Percentiles rank a stretch among this genome's conserved stretches.
These are phyloP conservation scores for Saxophila tyrrhenica DNA, from an alignment of 495 filamentous ascomycete genomes.

Conservation along the genomic window DNA sequence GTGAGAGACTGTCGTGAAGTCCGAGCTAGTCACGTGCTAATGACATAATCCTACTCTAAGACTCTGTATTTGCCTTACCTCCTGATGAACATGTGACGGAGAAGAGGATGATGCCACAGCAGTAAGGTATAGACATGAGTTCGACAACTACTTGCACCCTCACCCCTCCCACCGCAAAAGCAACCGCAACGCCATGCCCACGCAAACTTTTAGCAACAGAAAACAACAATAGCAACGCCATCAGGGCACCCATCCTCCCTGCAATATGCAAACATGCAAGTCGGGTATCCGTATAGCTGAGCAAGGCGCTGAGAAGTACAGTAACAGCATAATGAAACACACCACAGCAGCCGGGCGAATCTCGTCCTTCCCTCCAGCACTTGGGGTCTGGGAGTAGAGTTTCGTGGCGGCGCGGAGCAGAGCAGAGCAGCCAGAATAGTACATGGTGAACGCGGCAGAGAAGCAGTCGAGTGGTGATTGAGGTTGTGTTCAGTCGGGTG, in stretches of 20 bases:
- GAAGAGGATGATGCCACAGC: no score
- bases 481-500: neutral
- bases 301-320: constrained; percentile 1
- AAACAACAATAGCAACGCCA: neutral
- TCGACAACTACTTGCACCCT: neutral
- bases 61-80: no score
- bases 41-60: no score
- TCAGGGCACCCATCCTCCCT: constrained; percentile 21
- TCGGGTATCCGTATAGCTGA: constrained; percentile 19
- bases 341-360: neutral
- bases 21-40: no score
- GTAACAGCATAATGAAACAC: neutral
- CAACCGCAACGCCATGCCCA: neutral
- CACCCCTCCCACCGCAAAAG: neutral
- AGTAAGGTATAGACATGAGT: no score
- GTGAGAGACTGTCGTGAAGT: no score
- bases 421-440: constrained; percentile 1
- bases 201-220: neutral
- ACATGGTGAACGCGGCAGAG: neutral
- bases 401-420: neutral
- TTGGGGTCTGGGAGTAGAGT: constrained; percentile 16
- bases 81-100: no score
- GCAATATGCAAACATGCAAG: constrained; percentile 17
- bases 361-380: constrained; percentile 22
- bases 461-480: no score